Evolutionary conservation across 2,329 filamentous ascomycete genomes (phyloP), one percentile per base, ranked within the genome.

Genomic region (Albophoma yamanashiensis): DNA sequence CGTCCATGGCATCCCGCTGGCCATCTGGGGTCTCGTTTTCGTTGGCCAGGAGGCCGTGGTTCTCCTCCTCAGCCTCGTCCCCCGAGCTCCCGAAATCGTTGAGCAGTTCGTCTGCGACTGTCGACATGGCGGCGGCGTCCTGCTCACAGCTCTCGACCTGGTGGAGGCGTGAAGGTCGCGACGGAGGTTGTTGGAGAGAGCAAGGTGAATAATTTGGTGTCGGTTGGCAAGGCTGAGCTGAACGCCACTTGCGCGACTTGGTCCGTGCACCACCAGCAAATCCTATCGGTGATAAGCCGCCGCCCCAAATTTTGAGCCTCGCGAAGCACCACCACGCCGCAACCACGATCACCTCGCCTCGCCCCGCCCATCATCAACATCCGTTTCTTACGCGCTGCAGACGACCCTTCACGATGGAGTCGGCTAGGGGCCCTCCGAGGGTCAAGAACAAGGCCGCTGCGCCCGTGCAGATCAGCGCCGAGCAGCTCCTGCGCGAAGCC

Each of bases 381-480:
- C 36, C n/a, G 14, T 22, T 20, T 7, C 34, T n/a, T 38, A 27
- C 43, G 56, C 27, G 17, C 31, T 20, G 59, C 40, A 43, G 11
- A 43, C 47, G 47, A 34, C 57, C 60, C 62, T n/a, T 36, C 74
- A 83, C 63, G 64, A 97, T 97, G 92, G 93, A 97, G 81, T 85
- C 88, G 61, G 88, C 89, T 66, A 88, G 93, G 65, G 94, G 93
- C 68, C 93, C 94, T 61, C 93, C 94, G 15, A 83, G 92, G 83
- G 94, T 99, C 81, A 97, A 97, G 77, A 97, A 99, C 82, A 99
- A 99, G 88, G 91, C 90, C 65, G 84, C 94, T 1, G 93, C 93
- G 77, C 91, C 89, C 47, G 80, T 89, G 61, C 88, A 97, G 78
- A 96, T 99, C 73, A 95, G 90, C 66, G 94, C 94, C 66, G 94